Percentiles rank a stretch among this genome's conserved stretches.
Evolutionary conservation across 106 monocot species (phyloP).

Genomic region (Hemerocallis citrina): DNA sequence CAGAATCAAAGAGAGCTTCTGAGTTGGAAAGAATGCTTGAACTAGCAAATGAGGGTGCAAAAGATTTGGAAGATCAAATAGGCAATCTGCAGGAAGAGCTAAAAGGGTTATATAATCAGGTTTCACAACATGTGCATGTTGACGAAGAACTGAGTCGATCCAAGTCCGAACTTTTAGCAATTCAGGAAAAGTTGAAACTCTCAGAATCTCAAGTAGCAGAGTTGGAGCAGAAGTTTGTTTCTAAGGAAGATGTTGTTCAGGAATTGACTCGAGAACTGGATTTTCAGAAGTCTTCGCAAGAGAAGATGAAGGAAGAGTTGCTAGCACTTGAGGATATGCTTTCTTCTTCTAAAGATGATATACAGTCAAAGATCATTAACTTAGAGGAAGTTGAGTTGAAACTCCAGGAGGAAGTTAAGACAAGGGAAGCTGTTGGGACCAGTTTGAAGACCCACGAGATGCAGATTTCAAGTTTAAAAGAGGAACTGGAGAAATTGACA

Average conservation of each 20-base stretch:
- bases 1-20: constrained; percentile 37
- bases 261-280: constrained; percentile 52
- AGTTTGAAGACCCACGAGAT: constrained; percentile 29
- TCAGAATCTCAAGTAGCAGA: constrained; percentile 58
- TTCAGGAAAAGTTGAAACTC: constrained; percentile 26
- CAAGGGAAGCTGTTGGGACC: constrained; percentile 31
- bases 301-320: constrained; percentile 42
- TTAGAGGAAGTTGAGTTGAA: constrained; percentile 35
- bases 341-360: constrained; percentile 38
- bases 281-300: constrained; percentile 43
- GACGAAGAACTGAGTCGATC: constrained; percentile 44
- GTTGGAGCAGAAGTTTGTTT: constrained; percentile 42
- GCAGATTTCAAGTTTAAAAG: constrained; percentile 32
- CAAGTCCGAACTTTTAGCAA: constrained; percentile 25
- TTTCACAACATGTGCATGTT: constrained; percentile 30
- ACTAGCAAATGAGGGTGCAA: constrained; percentile 27
- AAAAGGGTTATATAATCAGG: constrained; percentile 24
- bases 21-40: constrained; percentile 48
- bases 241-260: constrained; percentile 31
- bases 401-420: constrained; percentile 38
- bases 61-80: constrained; percentile 43
- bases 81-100: constrained; percentile 40
- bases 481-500: constrained; percentile 42
- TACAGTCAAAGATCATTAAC: constrained; percentile 31
- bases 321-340: constrained; percentile 32